Evolutionary conservation across 768 basidiomycete species (phyloP).

Genomic region (Podaxis rugospora): DNA sequence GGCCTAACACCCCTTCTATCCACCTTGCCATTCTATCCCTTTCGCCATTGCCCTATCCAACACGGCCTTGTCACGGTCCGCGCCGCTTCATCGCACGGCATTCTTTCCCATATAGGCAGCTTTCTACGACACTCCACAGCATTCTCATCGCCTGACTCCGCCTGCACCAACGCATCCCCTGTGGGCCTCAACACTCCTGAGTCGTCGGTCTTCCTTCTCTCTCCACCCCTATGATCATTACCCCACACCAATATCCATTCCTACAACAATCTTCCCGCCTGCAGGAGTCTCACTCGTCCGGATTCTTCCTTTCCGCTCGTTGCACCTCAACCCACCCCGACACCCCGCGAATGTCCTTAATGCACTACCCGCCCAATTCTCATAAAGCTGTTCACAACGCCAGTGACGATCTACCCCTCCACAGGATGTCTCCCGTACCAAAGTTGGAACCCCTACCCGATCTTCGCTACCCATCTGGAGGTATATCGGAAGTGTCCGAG

Average conservation of each 20-base stretch:
- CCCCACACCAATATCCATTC: not conserved
- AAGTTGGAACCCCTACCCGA: conserved; percentile 2
- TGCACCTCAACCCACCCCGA: not conserved
- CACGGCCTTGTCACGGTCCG: not conserved
- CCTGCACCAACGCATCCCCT: not conserved
- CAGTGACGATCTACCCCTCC: not conserved
- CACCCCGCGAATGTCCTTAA: not conserved
- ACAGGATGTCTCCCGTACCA: not conserved
- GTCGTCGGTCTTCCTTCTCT: not conserved
- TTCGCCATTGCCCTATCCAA: not conserved
- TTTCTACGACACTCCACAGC: not conserved
- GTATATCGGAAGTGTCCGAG: conserved; percentile 5
- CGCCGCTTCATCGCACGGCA: not conserved
- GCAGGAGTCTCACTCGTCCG: not conserved
- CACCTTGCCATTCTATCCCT: not conserved
- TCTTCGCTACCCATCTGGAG: not conserved
- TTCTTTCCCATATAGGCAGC: not conserved
- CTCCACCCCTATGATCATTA: not conserved
- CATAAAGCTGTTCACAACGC: not conserved
- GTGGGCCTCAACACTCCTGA: not conserved
- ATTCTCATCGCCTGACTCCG: not conserved
- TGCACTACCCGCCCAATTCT: not conserved
- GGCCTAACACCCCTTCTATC: not conserved
- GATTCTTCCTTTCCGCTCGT: not conserved
- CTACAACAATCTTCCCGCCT: not conserved